phyloP scores from a whole-genome alignment of 2,329 filamentous ascomycete species.

The Calonectria pseudoreteaudii region DNA sequence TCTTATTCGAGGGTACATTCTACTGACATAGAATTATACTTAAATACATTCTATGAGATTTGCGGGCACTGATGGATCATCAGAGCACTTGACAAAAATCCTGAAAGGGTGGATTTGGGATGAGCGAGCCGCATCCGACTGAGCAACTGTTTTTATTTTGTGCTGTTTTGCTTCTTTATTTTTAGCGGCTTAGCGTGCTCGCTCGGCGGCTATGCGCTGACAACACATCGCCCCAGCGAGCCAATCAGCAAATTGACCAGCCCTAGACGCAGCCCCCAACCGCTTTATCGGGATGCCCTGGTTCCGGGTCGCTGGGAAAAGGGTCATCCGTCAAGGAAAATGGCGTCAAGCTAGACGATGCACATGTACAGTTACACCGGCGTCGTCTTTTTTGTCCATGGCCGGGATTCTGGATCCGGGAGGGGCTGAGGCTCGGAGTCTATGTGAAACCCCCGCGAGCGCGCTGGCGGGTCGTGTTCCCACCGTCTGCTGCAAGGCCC shows the following conservation, averaged over 20 bases:
- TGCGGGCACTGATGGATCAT: too few species aligned
- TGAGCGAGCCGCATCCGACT: background rate
- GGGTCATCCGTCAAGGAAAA: background rate
- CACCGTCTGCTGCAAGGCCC: background rate
- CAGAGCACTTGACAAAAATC: too few species aligned
- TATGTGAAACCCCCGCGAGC: background rate
- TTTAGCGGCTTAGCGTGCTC: background rate
- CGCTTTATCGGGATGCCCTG: background rate
- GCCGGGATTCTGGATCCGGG: background rate
- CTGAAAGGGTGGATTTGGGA: too few species aligned
- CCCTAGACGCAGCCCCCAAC: background rate
- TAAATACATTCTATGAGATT: too few species aligned
- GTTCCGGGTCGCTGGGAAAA: background rate
- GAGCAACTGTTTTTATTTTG: too few species aligned
- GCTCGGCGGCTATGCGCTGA: background rate
- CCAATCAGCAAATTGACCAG: background rate
- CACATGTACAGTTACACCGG: background rate
- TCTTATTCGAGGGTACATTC: too few species aligned
- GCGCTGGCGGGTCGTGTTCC: background rate
- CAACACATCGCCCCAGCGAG: background rate
- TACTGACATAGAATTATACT: too few species aligned
- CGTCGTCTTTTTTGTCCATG: background rate
- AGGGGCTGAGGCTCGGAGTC: background rate
- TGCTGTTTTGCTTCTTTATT: too few species aligned
- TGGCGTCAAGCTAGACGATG: background rate